Base-by-base conservation (phyloP, 805 yeast genomes). In the Ogataea salicorniae region DNA sequence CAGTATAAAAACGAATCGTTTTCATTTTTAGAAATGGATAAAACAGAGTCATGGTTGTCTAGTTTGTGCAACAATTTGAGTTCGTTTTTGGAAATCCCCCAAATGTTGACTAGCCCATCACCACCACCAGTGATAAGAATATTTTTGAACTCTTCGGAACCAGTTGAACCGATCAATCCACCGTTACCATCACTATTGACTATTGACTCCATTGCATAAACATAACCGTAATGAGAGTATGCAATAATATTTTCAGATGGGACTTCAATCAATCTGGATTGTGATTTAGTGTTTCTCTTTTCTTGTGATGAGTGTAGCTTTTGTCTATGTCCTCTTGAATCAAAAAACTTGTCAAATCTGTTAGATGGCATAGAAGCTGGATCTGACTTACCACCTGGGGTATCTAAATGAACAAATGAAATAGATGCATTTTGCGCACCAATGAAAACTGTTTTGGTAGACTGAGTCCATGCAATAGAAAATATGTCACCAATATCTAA, bases 401-500 rank as follows among this genome's bases (percentile, higher is more conserved):
- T 46, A 13, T 58, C 59, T 42, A 74, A 57, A 40, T 75, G 75
- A 48, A 87, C 81, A 81, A 87, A 92, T 38, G 87, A 77, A 16
- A 92, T 77, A 1, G 91, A 78, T 4, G 98, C 97, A 62, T 91
- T 92, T 64, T 94, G 98, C 13, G 96, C 84, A 5, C 99, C 99
- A 57, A 88, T 77, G 52, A 83, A 87, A 4, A 92, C 71, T 0
- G 87, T 79, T 41, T 81, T 74, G 11, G 77, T 63, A 2, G 68
- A 54, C 17, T 79, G 77, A 15, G 83, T 74, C 81, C 94, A 88
- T 7, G 81, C 77, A 34, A 92, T 68, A 8, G 96, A 84, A 61
- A 92, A 92, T 16, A 92, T 85, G 64, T 92, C 99, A 43, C 99
- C 99, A 44, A 92, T 84, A 68, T 92, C 99, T 34, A 85, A 76